Evolutionary conservation across 1,139 yeast genomes (phyloP).

Genomic region (Kodamaea anthophila): DNA sequence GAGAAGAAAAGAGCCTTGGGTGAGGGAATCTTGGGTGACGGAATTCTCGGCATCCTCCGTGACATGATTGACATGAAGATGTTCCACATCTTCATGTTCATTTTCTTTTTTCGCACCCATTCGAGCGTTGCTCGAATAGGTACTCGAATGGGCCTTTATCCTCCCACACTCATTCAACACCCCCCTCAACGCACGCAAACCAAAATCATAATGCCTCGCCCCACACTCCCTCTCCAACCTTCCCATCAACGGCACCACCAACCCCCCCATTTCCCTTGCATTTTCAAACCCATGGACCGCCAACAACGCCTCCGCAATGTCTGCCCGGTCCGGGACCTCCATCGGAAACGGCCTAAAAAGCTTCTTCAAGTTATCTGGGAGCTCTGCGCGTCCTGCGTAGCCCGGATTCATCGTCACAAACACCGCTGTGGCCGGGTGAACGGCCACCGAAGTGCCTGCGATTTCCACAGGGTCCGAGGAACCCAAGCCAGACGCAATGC

Average conservation of each 20-base stretch:
- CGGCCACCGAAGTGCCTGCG: slow-evolving; percentile 37
- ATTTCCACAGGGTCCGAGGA: slow-evolving; percentile 33
- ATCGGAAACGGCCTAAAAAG: slow-evolving; percentile 73
- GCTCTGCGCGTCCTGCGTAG: slow-evolving; percentile 72
- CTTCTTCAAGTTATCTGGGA: slow-evolving; percentile 84
- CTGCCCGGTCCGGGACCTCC: slow-evolving; percentile 62
- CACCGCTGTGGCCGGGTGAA: slow-evolving; percentile 58
- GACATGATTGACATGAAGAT: slow-evolving; percentile 29
- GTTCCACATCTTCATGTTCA: slow-evolving; percentile 5
- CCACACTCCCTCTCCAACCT: slow-evolving; percentile 28
- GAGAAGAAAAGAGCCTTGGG: no score
- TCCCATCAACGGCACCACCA: slow-evolving; percentile 53
- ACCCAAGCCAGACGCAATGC: slow-evolving; percentile 52
- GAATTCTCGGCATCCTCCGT: slow-evolving; percentile 4
- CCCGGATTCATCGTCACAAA: slow-evolving; percentile 92
- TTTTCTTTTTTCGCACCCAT: neutral
- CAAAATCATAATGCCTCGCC: slow-evolving; percentile 86
- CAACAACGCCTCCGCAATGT: slow-evolving; percentile 68
- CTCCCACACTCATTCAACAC: slow-evolving; percentile 57
- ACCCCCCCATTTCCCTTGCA: slow-evolving; percentile 41
- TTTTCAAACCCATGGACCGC: slow-evolving; percentile 64
- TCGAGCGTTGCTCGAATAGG: neutral
- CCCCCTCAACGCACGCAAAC: slow-evolving; percentile 72
- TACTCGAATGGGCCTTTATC: slow-evolving; percentile 23
- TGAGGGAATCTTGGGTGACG: no score